phyloP scores from a whole-genome alignment of 495 filamentous ascomycete genomes.

The Tuber melanosporum region DNA sequence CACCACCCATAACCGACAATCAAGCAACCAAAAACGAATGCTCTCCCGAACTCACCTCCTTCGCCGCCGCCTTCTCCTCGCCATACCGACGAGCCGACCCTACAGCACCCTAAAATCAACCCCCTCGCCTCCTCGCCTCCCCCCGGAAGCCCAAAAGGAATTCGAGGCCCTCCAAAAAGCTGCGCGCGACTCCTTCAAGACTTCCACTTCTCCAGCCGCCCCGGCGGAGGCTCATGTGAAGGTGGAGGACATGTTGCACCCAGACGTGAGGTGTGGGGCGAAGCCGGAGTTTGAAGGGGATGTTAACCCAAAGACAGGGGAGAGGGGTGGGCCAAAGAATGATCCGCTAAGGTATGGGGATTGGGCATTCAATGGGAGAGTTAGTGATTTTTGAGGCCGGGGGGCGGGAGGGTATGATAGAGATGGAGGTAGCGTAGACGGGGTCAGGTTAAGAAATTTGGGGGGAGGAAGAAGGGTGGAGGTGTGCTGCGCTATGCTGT shows the following conservation, averaged over 20 bases:
- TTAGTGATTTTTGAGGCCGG: constrained; percentile 74
- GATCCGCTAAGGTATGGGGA: constrained; percentile 79
- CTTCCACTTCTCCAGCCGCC: constrained; percentile 47
- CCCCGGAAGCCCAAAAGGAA: constrained; percentile 81
- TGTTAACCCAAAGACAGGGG: constrained; percentile 88
- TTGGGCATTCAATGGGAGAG: constrained; percentile 93
- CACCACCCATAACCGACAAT: not conserved
- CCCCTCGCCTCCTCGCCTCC: constrained; percentile 75
- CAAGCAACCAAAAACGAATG: constrained; percentile 1
- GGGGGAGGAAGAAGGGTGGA: not conserved
- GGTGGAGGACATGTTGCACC: constrained; percentile 59
- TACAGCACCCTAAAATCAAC: constrained; percentile 43
- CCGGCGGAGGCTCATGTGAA: constrained; percentile 28
- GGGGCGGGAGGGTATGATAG: not conserved
- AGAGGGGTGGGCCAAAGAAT: constrained; percentile 94
- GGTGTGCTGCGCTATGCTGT: not conserved
- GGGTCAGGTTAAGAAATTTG: not conserved
- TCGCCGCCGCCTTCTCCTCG: constrained; percentile 18
- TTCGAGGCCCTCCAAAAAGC: constrained; percentile 76
- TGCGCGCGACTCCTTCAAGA: constrained; percentile 69
- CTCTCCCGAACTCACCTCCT: constrained; percentile 36
- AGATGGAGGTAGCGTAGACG: not conserved
- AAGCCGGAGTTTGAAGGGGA: constrained; percentile 93
- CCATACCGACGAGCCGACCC: constrained; percentile 36
- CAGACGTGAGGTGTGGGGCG: constrained; percentile 63